phyloP scores from a whole-genome alignment of 169 alveolate species.

The Eimeria sp. region DNA sequence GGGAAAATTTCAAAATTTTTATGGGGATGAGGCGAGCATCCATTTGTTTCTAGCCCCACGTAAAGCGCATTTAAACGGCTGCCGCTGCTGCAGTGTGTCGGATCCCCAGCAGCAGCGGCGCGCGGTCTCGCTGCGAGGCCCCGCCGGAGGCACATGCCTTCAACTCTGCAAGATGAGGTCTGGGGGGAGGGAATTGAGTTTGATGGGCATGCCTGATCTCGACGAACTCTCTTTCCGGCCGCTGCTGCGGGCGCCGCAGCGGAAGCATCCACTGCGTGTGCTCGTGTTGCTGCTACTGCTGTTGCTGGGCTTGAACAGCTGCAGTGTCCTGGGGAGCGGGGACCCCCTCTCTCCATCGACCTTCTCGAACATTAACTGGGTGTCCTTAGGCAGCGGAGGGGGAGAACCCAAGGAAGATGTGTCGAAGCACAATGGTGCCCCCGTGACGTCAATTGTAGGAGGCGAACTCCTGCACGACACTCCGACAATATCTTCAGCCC shows the following conservation, averaged over 20 bases:
- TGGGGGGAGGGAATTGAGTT: neutral
- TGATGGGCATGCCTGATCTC: neutral
- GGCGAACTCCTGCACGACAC: neutral
- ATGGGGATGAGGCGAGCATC: neutral
- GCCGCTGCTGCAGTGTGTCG: neutral
- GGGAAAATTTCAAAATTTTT: neutral
- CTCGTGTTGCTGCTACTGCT: neutral
- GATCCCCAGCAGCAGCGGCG: neutral
- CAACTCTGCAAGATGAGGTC: neutral
- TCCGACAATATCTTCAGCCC: neutral
- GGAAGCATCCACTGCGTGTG: neutral
- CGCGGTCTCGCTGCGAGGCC: neutral
- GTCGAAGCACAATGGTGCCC: neutral
- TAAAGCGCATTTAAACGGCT: neutral
- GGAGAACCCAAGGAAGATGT: neutral
- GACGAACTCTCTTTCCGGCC: neutral
- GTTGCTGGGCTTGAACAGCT: neutral
- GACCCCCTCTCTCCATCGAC: neutral
- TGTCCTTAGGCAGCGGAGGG: neutral
- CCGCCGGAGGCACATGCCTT: neutral
- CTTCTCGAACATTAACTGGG: neutral
- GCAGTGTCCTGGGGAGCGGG: neutral
- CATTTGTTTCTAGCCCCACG: neutral
- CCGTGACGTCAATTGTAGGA: too few relatives aligned
- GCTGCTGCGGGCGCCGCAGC: neutral